Percentiles rank a stretch among this genome's conserved stretches.
Conservation (phyloP, 495 filamentous ascomycete genomes). For the Platismatia glauca region DNA sequence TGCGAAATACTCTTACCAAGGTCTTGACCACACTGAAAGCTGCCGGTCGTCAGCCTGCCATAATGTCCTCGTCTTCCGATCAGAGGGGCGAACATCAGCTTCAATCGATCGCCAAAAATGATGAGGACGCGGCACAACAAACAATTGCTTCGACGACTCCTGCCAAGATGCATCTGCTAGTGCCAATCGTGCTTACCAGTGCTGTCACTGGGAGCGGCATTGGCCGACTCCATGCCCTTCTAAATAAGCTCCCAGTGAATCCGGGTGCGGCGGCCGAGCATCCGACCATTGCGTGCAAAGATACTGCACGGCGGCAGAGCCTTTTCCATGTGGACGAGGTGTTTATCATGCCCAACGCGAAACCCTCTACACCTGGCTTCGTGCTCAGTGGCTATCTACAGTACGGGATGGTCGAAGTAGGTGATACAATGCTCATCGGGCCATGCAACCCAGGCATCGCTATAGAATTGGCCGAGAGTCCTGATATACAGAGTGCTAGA, state of each 20-base stretch:
- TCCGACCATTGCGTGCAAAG: not conserved
- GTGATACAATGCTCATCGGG: slow-evolving; percentile 70
- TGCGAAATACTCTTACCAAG: slow-evolving; percentile 59
- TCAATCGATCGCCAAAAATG: slow-evolving; percentile 34
- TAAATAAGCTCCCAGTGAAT: slow-evolving; percentile 56
- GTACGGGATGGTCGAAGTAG: slow-evolving; percentile 67
- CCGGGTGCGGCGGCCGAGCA: not conserved
- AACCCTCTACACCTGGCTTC: slow-evolving; percentile 38
- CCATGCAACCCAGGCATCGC: slow-evolving; percentile 50
- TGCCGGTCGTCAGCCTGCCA: slow-evolving; percentile 59
- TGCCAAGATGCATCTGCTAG: slow-evolving; percentile 42
- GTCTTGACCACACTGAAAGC: slow-evolving; percentile 72
- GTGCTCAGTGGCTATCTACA: slow-evolving; percentile 78
- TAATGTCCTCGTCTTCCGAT: slow-evolving; percentile 44
- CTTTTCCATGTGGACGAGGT: slow-evolving; percentile 88
- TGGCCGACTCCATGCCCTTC: slow-evolving; percentile 68
- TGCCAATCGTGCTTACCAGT: slow-evolving; percentile 85
- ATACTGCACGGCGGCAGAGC: slow-evolving; percentile 20
- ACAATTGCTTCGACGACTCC: slow-evolving; percentile 36
- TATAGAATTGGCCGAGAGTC: slow-evolving; percentile 18
- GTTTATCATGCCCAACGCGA: slow-evolving; percentile 45
- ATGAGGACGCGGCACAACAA: slow-evolving; percentile 44
- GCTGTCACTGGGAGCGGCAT: slow-evolving; percentile 80
- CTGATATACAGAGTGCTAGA: slow-evolving; percentile 16
- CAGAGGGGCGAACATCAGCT: slow-evolving; percentile 28